Conservation (phyloP, 805 yeast genomes). For the Suhomyces sp. region DNA sequence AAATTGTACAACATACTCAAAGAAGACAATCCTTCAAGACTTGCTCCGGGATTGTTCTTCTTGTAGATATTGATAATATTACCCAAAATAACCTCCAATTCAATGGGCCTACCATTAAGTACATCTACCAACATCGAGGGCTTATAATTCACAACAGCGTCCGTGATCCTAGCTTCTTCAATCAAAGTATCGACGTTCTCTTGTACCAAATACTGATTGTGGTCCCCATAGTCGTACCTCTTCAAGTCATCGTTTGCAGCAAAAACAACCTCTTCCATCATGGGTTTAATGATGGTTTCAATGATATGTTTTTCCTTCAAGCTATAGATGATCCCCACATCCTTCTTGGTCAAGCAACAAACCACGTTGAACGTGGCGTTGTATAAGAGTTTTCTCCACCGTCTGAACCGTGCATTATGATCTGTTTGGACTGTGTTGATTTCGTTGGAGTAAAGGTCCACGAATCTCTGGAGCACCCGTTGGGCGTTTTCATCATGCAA, state of each 20-base stretch:
- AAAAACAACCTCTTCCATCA: conserved; percentile 21
- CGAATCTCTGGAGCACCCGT: conserved; percentile 30
- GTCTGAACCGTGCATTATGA: conserved; percentile 47
- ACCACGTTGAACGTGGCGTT: conserved; percentile 67
- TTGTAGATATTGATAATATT: conserved; percentile 27
- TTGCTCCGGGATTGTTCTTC: conserved; percentile 4
- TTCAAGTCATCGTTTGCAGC: conserved; percentile 18
- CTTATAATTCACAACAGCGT: conserved; percentile 56
- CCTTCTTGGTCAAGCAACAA: conserved; percentile 58
- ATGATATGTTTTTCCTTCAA: conserved; percentile 13
- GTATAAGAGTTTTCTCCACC: conserved; percentile 70
- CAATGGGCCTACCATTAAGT: conserved; percentile 64
- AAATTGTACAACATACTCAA: conserved; percentile 12
- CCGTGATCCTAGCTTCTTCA: conserved; percentile 24
- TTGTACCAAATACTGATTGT: conserved; percentile 4
- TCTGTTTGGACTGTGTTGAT: conserved; percentile 41
- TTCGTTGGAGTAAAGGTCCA: conserved; percentile 45
- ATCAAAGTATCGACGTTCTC: conserved; percentile 13
- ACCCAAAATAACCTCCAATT: conserved; percentile 70
- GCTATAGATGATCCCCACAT: conserved; percentile 52
- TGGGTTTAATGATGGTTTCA: conserved; percentile 13
- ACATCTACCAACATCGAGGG: conserved; percentile 78
- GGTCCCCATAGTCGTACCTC: conserved; percentile 10
- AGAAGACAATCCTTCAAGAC: conserved; percentile 10
- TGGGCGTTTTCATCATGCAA: conserved; percentile 34